Evolutionary conservation across 768 basidiomycete genomes (phyloP), one percentile per base, ranked within the genome.

Genomic region (Suillus alpinus): DNA sequence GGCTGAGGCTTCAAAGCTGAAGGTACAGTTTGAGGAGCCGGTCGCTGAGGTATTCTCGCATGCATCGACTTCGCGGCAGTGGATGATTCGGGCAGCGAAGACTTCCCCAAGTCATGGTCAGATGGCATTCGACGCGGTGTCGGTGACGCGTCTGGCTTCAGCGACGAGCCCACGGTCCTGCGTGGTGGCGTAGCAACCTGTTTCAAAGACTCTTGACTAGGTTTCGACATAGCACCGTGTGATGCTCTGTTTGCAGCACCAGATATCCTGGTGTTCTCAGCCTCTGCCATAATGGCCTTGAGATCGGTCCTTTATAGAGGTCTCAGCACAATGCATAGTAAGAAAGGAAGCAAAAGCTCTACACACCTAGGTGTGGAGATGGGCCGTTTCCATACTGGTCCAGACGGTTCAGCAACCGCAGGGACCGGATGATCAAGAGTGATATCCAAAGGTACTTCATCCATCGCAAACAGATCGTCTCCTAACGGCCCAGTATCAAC

Each of bases 391-490:
- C 84, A 86, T 18, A 77, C 79, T 1, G 76, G 71, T 14, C 62
- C 68, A 8, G 62, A 53, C 44, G 52, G 64, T 43, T 67, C 61
- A 34, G 65, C 52, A 20, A 59, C 31, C 39, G 61, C 31, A 20
- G 66, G 57, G 2, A 66, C 58, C 1, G 66, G 63, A 34, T 66
- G 66, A 26, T 64, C 62, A 3, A 64, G 62, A 9, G 60, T 49
- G 12, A 70, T 53, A 13, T 65, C 69, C 18, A 75, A 63, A 7
- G 73, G 73, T 1, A 75, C 68, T 9, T 91, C 91, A 67, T 95
- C 94, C 92, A 95, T 95, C 7, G 77, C 69, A 67, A 96, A 95
- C 34, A 95, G 79, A 56, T 92, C 94, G 59, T 93, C 86, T 3
- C 82, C 79, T 32, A 69, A 71, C 46, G 59, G 50, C 47, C 63